These are phyloP conservation scores for Liquidambar formosana DNA, from an alignment of 164 flowering plant genomes.

Conservation along the genomic window DNA sequence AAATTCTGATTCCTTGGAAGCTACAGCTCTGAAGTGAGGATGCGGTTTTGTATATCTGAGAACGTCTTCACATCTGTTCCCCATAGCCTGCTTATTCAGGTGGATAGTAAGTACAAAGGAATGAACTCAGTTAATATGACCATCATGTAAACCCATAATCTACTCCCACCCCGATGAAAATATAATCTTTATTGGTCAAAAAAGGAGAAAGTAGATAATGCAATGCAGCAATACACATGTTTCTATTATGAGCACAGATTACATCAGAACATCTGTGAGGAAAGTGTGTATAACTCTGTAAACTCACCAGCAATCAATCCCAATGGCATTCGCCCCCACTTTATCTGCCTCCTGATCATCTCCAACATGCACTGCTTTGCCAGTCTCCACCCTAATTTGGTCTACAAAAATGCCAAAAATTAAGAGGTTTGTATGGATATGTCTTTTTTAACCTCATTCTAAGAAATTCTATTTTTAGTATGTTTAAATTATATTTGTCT, in stretches of 20 bases:
- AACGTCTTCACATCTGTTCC: slow-evolving; percentile 67
- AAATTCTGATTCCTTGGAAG: background rate
- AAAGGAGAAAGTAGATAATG: background rate
- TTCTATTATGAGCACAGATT: background rate
- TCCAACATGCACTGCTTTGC: slow-evolving; percentile 79
- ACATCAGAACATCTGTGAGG: background rate
- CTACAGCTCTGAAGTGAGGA: slow-evolving; percentile 29
- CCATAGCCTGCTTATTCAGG: slow-evolving; percentile 72
- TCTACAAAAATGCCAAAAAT: slow-evolving; percentile 37
- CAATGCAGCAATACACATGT: background rate
- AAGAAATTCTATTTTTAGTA: too few species aligned
- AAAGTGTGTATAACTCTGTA: background rate
- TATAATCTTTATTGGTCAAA: background rate
- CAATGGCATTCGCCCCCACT: slow-evolving; percentile 77
- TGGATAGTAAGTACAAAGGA: background rate
- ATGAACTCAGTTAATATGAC: too few species aligned
- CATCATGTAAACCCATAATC: too few species aligned
- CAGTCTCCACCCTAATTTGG: slow-evolving; percentile 56
- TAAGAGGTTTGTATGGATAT: background rate
- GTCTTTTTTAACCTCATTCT: background rate
- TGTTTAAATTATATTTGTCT: too few species aligned
- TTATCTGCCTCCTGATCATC: slow-evolving; percentile 86
- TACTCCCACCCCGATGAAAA: too few species aligned
- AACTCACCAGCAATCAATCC: slow-evolving; percentile 85
- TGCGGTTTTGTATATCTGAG: slow-evolving; percentile 40